Evolutionary conservation across 441 rosid genomes (phyloP), one percentile per base, ranked within the genome.

Genomic region (Biscutella auriculata): DNA sequence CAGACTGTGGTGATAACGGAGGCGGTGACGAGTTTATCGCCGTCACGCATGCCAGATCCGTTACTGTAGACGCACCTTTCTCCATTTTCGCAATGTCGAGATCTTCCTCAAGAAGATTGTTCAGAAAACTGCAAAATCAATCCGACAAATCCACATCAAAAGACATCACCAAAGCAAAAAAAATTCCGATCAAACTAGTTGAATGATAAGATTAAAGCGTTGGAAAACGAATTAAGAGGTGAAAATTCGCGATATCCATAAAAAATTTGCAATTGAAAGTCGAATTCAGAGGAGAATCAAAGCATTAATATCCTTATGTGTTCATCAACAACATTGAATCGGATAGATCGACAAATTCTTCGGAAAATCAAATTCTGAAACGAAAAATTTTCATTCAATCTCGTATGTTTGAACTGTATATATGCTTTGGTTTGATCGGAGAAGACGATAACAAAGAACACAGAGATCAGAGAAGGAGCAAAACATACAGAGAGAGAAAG

Each of bases 41-140:
- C 36, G 69, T 44, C 25, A 53, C 36, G 36, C 60, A 57, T 6
- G 65, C 73, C 1, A 41, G 60, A 72, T 82, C 77, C 1, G 75
- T 71, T 29, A 46, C 72, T 2, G 73, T 65, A 13, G 78, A 64
- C 28, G 68, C 61, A 2, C 23, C 73, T 65, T 68, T 75, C 68
- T 81, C 86, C 88, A 86, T 86, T 28, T 21, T 39, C 19, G 14
- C 9, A 23, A 21, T 41, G 10, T 39, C 13, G 28, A 16, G 53
- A 62, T 37, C 69, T 47, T 56, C 47, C 59, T 52, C 54, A 11
- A 42, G 44, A 60, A 30, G 67, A 61, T 47, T 21, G 6, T 15
- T 26, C 56, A 64, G 12, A 45, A 37, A 50, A n/a, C 1, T 7
- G 33, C 12, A 2, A 19, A 36, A 60, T 39, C n/a, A 19, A 37